These are phyloP conservation scores for Akebia trifoliata DNA, from an alignment of 164 flowering plant genomes.

Conservation along the genomic window DNA sequence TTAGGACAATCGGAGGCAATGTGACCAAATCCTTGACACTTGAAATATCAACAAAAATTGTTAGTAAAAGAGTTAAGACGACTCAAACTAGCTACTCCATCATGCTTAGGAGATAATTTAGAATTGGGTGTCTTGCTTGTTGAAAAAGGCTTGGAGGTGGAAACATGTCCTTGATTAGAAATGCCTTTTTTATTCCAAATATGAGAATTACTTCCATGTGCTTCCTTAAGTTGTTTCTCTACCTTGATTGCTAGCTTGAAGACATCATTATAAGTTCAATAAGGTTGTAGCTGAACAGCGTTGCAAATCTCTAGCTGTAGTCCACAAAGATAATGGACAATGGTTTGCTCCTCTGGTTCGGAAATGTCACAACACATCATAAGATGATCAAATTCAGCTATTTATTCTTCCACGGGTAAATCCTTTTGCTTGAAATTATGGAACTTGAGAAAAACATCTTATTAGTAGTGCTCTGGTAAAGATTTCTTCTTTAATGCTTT, in stretches of 20 bases:
- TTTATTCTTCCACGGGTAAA: too few species aligned
- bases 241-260: too few species aligned
- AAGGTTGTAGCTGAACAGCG: too few species aligned
- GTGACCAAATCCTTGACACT: not conserved
- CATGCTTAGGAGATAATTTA: not conserved
- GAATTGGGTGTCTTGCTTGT: not conserved
- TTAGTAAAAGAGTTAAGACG: not conserved
- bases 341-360: too few species aligned
- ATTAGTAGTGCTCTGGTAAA: not conserved
- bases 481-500: not conserved
- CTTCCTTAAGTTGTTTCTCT: not conserved
- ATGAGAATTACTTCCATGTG: not conserved
- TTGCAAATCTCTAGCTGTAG: too few species aligned
- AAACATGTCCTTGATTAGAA: not conserved
- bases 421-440: too few species aligned
- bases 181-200: not conserved
- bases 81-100: not conserved
- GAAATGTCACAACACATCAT: too few species aligned
- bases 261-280: too few species aligned
- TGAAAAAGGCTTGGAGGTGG: not conserved
- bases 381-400: too few species aligned
- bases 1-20: not conserved
- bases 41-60: not conserved
- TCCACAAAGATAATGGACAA: too few species aligned
- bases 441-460: too few species aligned